A percentile compares a stretch with the other conserved stretches of the same genome.
Conservation (phyloP, 768 basidiomycete genomes). For the Pisolithus albus region DNA sequence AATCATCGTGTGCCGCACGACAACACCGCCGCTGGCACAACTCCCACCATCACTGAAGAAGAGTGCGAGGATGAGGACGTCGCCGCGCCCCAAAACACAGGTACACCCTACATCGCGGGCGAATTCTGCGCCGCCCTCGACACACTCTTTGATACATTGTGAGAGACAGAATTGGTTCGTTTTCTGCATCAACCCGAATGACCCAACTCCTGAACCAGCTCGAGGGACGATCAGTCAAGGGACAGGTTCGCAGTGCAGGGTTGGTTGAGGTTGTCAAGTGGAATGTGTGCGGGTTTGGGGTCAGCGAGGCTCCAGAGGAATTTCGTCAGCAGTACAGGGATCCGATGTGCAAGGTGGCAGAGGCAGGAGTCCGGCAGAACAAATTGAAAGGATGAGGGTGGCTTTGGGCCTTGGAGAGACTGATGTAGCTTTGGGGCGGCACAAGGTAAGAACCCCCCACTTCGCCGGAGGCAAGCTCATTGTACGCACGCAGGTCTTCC, state of each 20-base stretch:
- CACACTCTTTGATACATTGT: conserved; percentile 78
- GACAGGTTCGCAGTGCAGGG: conserved; percentile 80
- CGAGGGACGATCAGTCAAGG: conserved; percentile 86
- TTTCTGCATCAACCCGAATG: conserved; percentile 92
- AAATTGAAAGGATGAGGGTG: conserved; percentile 51
- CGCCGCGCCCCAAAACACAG: conserved; percentile 22
- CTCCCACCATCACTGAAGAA: conserved; percentile 30
- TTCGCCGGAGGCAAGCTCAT: conserved; percentile 4
- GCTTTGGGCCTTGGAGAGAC: conserved; percentile 53
- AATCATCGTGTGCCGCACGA: conserved; percentile 41
- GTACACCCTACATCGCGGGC: conserved; percentile 70
- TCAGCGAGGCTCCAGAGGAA: conserved; percentile 78
- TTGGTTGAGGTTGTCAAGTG: conserved; percentile 71
- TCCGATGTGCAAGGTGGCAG: conserved; percentile 40
- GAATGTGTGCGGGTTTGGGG: conserved; percentile 66
- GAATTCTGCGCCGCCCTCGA: conserved; percentile 84
- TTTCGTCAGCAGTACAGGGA: conserved; percentile 78
- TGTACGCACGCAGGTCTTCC: conserved; percentile 60
- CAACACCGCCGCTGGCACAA: conserved; percentile 26
- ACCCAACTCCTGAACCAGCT: conserved; percentile 90
- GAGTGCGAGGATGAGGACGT: conserved; percentile 44
- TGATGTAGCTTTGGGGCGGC: conserved; percentile 76
- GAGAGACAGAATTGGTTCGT: conserved; percentile 88
- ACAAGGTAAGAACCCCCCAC: conserved; percentile 51
- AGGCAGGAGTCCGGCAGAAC: conserved; percentile 56